phyloP scores from a whole-genome alignment of 768 basidiomycete genomes.

The Boletus barrowsii region DNA sequence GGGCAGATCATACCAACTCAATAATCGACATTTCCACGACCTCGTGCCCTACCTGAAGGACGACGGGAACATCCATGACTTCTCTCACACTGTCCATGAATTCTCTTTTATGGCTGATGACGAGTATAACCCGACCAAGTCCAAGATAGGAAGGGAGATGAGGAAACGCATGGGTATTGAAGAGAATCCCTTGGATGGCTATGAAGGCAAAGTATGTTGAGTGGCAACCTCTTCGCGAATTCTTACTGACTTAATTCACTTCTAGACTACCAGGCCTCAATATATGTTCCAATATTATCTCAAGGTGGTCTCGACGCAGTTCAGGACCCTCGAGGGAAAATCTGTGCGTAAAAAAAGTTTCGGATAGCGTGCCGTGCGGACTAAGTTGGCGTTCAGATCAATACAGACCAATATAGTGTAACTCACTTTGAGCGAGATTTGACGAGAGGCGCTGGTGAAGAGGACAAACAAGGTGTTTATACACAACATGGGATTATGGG shows the following conservation, averaged over 20 bases:
- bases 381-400: constrained; percentile 46
- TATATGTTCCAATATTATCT: constrained; percentile 99
- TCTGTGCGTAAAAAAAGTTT: constrained; percentile 40
- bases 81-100: constrained; percentile 82
- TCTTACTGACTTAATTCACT: not conserved
- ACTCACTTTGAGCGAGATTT: constrained; percentile 97
- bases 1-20: constrained; percentile 91
- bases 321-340: constrained; percentile 77
- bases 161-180: constrained; percentile 70
- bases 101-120: constrained; percentile 80
- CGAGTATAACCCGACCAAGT: constrained; percentile 71
- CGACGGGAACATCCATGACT: constrained; percentile 87
- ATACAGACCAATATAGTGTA: constrained; percentile 92
- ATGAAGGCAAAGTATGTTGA: constrained; percentile 51
- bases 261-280: constrained; percentile 69
- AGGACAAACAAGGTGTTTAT: constrained; percentile 61
- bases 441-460: constrained; percentile 53
- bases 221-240: not conserved
- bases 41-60: constrained; percentile 94
- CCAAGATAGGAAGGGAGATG: constrained; percentile 57
- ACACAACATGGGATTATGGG: constrained; percentile 73
- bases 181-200: constrained; percentile 73
- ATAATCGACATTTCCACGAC: constrained; percentile 74
- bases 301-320: constrained; percentile 96
- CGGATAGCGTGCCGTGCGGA: not conserved